A percentile compares a stretch with the other conserved stretches of the same genome.
Evolutionary conservation across 805 yeast species (phyloP).

Genomic region (Brettanomyces naardenensis): DNA sequence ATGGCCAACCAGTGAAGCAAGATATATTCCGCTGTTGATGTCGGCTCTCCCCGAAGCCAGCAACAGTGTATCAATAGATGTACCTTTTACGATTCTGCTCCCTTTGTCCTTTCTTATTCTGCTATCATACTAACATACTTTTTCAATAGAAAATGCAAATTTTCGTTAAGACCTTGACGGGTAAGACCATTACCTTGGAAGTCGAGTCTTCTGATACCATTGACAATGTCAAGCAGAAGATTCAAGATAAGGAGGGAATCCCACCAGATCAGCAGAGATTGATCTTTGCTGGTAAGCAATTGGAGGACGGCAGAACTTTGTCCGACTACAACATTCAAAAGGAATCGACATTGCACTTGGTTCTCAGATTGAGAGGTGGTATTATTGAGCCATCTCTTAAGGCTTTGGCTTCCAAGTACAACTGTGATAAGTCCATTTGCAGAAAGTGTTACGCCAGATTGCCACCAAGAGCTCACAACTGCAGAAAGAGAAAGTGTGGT

Average conservation of each 20-base stretch:
- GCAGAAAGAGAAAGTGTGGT: conserved; percentile 99
- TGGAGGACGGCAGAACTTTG: conserved; percentile 91
- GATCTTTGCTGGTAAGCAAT: conserved; percentile 93
- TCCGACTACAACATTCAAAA: conserved; percentile 94
- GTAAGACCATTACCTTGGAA: conserved; percentile 86
- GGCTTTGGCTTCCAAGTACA: conserved; percentile 98
- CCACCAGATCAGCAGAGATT: conserved; percentile 96
- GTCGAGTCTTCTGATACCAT: conserved; percentile 94
- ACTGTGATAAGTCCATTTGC: conserved; percentile 99
- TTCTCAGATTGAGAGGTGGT: conserved; percentile 62
- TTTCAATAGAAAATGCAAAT: conserved; percentile 77
- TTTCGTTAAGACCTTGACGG: conserved; percentile 98
- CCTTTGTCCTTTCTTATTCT: too few relatives aligned
- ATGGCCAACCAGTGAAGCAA: too few relatives aligned
- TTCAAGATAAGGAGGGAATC: conserved; percentile 94
- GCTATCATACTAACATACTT: too few relatives aligned
- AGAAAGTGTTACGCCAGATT: conserved; percentile 99
- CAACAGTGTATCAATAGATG: too few relatives aligned
- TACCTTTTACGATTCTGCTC: too few relatives aligned
- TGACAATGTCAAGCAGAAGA: conserved; percentile 91
- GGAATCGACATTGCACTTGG: conserved; percentile 68
- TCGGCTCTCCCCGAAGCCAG: too few relatives aligned
- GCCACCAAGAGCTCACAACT: conserved; percentile 99
- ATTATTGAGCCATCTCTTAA: conserved; percentile 99
- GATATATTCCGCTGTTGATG: too few relatives aligned